Evolutionary conservation across 1,284 basidiomycete species (phyloP).

Genomic region (Apiotrichum montevideense): DNA sequence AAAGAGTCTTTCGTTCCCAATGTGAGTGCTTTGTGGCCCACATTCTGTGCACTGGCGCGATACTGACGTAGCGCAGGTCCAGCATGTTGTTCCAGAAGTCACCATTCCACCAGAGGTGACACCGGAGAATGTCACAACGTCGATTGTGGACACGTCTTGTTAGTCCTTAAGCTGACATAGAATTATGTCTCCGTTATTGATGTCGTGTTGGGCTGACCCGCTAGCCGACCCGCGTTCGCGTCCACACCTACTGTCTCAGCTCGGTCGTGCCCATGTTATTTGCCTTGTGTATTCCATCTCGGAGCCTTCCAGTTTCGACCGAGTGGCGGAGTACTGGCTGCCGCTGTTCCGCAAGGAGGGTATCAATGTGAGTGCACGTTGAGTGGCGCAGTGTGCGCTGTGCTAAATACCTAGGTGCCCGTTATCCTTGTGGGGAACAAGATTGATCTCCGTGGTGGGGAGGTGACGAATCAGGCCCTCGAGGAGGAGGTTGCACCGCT

Average conservation of each 20-base stretch:
- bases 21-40: constrained; percentile 52
- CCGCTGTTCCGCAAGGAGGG: constrained; percentile 94
- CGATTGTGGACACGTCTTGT: constrained; percentile 93
- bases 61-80: constrained; percentile 55
- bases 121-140: constrained; percentile 90
- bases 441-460: constrained; percentile 86
- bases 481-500: constrained; percentile 92
- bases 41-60: neutral
- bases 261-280: constrained; percentile 94
- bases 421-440: constrained; percentile 98
- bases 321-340: constrained; percentile 97
- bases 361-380: constrained; percentile 63
- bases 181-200: no score
- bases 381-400: no score
- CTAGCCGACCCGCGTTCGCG: constrained; percentile 50
- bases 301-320: constrained; percentile 90
- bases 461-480: constrained; percentile 87
- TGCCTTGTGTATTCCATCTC: constrained; percentile 96
- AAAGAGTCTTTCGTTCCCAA: constrained; percentile 87
- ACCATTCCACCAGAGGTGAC: constrained; percentile 94
- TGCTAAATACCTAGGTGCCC: constrained; percentile 60
- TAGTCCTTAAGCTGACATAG: neutral
- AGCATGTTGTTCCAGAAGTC: constrained; percentile 86
- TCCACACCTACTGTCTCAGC: constrained; percentile 84
- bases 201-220: no score